Conservation (phyloP, 805 yeast genomes). For the Nematodospora valgi region DNA sequence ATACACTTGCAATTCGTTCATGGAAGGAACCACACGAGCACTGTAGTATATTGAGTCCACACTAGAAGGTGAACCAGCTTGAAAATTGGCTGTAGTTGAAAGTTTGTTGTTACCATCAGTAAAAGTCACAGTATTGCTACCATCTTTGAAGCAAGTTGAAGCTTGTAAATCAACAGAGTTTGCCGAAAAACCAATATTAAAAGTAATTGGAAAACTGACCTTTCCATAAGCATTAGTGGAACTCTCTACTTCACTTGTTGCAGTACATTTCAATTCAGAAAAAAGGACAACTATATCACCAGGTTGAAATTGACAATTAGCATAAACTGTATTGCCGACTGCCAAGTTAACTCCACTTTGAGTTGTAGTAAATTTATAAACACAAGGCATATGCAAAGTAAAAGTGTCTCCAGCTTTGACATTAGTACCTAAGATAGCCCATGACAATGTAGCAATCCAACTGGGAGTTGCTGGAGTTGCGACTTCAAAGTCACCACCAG, state of each 20-base stretch:
- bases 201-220: slow-evolving; percentile 20
- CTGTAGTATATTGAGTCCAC: background rate
- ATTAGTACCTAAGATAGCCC: slow-evolving; percentile 16
- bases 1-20: slow-evolving; percentile 12
- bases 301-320: slow-evolving; percentile 18
- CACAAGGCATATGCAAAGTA: slow-evolving; percentile 23
- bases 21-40: slow-evolving; percentile 12
- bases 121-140: slow-evolving; percentile 16
- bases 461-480: slow-evolving; percentile 4
- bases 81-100: slow-evolving; percentile 11
- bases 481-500: slow-evolving; percentile 1
- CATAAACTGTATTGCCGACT: slow-evolving; percentile 14
- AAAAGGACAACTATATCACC: slow-evolving; percentile 15
- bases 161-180: slow-evolving; percentile 15
- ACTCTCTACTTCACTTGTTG: slow-evolving; percentile 10
- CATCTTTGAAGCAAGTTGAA: slow-evolving; percentile 16
- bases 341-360: slow-evolving; percentile 11
- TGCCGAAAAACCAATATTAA: slow-evolving; percentile 18
- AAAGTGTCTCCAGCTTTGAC: slow-evolving; percentile 26
- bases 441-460: slow-evolving; percentile 19
- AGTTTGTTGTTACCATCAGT: slow-evolving; percentile 14
- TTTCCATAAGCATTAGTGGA: slow-evolving; percentile 16
- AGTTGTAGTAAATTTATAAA: slow-evolving; percentile 17
- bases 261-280: slow-evolving; percentile 18
- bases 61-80: background rate